phyloP scores from a whole-genome alignment of 2,329 filamentous ascomycete genomes.

The Ampelomyces quisqualis region DNA sequence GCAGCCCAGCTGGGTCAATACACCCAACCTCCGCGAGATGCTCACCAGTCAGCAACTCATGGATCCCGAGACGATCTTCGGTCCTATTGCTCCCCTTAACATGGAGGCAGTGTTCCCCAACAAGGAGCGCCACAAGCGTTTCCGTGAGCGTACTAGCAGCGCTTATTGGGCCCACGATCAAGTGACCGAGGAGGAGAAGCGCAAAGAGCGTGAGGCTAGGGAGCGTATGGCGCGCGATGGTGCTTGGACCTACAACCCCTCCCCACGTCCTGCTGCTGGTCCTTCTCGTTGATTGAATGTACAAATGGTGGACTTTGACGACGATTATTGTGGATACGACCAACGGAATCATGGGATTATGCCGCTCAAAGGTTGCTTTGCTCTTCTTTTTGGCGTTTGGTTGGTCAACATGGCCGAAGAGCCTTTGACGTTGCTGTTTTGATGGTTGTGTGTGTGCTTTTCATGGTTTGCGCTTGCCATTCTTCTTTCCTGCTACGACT shows the following conservation, averaged over 20 bases:
- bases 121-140: conserved; percentile 83
- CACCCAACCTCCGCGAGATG: conserved; percentile 74
- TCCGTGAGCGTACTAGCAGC: conserved; percentile 86
- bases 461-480: no score
- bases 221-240: conserved; percentile 80
- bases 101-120: conserved; percentile 89
- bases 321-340: not conserved
- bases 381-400: not conserved
- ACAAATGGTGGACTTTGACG: not conserved
- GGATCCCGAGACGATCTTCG: conserved; percentile 84
- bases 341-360: not conserved
- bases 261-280: conserved; percentile 19
- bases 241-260: conserved; percentile 62
- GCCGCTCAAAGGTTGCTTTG: not conserved
- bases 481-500: no score
- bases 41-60: conserved; percentile 80
- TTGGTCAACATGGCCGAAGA: not conserved
- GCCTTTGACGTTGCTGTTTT: not conserved
- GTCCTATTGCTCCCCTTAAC: conserved; percentile 79
- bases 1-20: conserved; percentile 83
- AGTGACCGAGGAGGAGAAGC: conserved; percentile 84
- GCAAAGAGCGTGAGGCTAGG: conserved; percentile 74
- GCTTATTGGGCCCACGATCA: conserved; percentile 89
- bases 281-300: conserved; percentile 10
- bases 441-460: not conserved